Evolutionary conservation across 805 yeast genomes (phyloP).

Genomic region (Saccharomycopsis babjevae): DNA sequence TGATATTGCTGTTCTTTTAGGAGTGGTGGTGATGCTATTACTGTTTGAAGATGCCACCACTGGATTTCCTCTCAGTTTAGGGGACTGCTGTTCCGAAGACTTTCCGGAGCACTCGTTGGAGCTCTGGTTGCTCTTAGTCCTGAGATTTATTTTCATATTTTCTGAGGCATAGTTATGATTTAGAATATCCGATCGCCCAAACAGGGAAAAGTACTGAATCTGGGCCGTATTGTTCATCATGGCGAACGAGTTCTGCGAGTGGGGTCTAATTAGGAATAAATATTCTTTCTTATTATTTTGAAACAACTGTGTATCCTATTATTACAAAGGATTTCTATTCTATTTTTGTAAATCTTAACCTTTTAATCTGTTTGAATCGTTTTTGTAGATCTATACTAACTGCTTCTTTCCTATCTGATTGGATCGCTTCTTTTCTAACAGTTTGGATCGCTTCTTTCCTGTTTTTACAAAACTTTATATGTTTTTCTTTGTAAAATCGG

Average conservation of each 20-base stretch:
- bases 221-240: conserved; percentile 10
- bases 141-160: not conserved
- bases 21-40: not conserved
- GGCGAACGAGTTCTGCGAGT: not conserved
- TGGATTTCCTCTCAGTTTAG: not conserved
- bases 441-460: too few species aligned
- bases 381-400: too few species aligned
- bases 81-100: not conserved
- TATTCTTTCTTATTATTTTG: too few species aligned
- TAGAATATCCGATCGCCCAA: conserved; percentile 11
- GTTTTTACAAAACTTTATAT: too few species aligned
- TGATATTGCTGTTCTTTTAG: conserved; percentile 3
- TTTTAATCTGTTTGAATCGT: too few species aligned
- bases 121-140: not conserved
- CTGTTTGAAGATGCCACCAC: not conserved
- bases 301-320: too few species aligned
- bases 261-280: too few species aligned
- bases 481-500: too few species aligned
- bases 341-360: too few species aligned
- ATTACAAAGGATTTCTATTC: too few species aligned
- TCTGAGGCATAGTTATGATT: conserved; percentile 13
- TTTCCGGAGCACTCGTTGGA: not conserved
- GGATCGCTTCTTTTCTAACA: too few species aligned
- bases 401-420: too few species aligned
- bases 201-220: conserved; percentile 9